phyloP scores from a whole-genome alignment of 495 filamentous ascomycete species.

The Diplogelasinospora grovesii region DNA sequence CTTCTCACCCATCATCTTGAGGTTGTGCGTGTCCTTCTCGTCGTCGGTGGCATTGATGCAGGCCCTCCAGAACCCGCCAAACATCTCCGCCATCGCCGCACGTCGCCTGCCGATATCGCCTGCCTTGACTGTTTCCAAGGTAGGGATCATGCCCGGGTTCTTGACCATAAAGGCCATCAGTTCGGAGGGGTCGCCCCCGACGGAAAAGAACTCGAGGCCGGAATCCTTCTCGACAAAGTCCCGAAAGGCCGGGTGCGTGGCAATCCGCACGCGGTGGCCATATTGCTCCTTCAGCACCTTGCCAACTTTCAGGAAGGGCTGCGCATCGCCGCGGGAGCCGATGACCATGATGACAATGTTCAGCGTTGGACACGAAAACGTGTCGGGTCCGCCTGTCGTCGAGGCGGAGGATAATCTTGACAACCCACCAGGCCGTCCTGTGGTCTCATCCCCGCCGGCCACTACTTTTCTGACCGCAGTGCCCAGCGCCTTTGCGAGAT shows the following conservation, averaged over 20 bases:
- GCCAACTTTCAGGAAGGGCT: constrained; percentile 67
- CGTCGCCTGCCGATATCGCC: constrained; percentile 64
- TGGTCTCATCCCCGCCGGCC: constrained; percentile 5
- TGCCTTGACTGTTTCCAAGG: constrained; percentile 55
- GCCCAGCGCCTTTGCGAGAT: constrained; percentile 63
- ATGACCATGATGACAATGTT: constrained; percentile 79
- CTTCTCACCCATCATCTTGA: constrained; percentile 47
- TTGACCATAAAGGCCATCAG: constrained; percentile 87
- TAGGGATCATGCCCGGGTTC: constrained; percentile 73
- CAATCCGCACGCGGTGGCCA: constrained; percentile 70
- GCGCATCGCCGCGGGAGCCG: constrained; percentile 71
- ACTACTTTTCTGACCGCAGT: constrained; percentile 40
- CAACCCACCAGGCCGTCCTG: constrained; percentile 4
- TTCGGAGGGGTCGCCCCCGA: constrained; percentile 71
- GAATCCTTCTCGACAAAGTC: constrained; percentile 57
- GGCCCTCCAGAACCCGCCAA: constrained; percentile 74
- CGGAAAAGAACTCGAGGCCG: constrained; percentile 70
- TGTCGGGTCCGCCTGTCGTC: constrained; percentile 8
- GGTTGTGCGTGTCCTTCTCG: constrained; percentile 43
- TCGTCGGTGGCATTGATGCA: constrained; percentile 61
- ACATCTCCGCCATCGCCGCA: constrained; percentile 59
- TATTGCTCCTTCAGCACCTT: constrained; percentile 54
- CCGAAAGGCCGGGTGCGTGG: constrained; percentile 68
- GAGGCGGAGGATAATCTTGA: constrained; percentile 18
- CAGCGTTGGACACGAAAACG: constrained; percentile 40